phyloP scores from a whole-genome alignment of 805 yeast genomes.

The Starmerella bombicola region DNA sequence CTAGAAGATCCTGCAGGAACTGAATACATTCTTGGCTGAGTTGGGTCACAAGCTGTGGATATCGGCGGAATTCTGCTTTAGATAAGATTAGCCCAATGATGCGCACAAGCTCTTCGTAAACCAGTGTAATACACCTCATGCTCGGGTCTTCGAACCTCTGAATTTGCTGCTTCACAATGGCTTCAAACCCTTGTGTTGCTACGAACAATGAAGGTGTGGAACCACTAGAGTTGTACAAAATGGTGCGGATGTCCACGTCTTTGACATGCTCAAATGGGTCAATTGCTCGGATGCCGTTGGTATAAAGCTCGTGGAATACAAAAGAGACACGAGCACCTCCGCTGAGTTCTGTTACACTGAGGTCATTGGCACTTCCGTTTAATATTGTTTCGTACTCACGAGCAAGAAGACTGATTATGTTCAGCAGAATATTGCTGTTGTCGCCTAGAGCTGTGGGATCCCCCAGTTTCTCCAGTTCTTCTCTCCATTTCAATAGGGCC shows the following conservation, averaged over 20 bases:
- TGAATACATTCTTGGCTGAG: constrained; percentile 67
- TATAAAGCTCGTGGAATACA: constrained; percentile 91
- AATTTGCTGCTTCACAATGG: constrained; percentile 85
- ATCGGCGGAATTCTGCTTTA: constrained; percentile 72
- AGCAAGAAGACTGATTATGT: constrained; percentile 82
- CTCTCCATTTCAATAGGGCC: constrained; percentile 71
- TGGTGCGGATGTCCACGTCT: constrained; percentile 91
- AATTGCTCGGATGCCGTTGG: constrained; percentile 79
- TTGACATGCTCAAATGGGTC: constrained; percentile 96
- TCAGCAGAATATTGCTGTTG: constrained; percentile 78
- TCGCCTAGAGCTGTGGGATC: constrained; percentile 60
- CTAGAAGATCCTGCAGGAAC: constrained; percentile 61
- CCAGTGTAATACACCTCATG: constrained; percentile 71
- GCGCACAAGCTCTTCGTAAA: constrained; percentile 89
- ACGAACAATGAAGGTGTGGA: constrained; percentile 92
- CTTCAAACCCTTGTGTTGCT: constrained; percentile 95
- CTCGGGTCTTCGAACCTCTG: constrained; percentile 90
- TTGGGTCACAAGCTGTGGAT: constrained; percentile 82
- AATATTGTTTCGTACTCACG: constrained; percentile 83
- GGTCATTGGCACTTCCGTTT: constrained; percentile 85
- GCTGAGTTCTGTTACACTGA: constrained; percentile 77
- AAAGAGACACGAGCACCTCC: constrained; percentile 97
- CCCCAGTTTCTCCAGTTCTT: constrained; percentile 65
- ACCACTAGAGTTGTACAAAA: constrained; percentile 93
- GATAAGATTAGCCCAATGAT: constrained; percentile 73